Conservation (phyloP, 768 basidiomycete species). For the Suillus ampliporus region DNA sequence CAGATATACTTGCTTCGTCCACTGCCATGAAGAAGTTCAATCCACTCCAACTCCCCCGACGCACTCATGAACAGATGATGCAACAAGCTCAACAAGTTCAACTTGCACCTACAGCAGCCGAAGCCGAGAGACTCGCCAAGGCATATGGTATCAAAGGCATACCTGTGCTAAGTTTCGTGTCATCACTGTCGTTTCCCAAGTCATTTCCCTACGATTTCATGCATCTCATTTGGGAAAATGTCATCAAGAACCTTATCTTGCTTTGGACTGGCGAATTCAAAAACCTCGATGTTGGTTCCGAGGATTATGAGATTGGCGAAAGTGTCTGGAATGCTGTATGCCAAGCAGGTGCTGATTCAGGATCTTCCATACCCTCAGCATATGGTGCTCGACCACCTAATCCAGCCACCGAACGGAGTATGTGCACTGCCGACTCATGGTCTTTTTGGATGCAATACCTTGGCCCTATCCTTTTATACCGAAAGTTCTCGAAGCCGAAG, state of each 20-base stretch:
- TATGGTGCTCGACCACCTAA: conserved; percentile 6
- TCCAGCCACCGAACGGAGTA: conserved; percentile 4
- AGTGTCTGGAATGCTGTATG: conserved; percentile 13
- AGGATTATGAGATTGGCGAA: conserved; percentile 27
- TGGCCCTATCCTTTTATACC: conserved; percentile 34
- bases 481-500: conserved; percentile 32
- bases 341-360: conserved; percentile 13
- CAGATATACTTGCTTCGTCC: conserved; percentile 37
- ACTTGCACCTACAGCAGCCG: not conserved
- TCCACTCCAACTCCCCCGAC: conserved; percentile 23
- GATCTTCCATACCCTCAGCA: conserved; percentile 3
- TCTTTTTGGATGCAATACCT: conserved; percentile 24
- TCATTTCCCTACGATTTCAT: conserved; percentile 56
- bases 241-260: conserved; percentile 43
- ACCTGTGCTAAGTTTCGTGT: conserved; percentile 2
- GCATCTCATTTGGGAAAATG: conserved; percentile 54
- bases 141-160: conserved; percentile 4
- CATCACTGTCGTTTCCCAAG: conserved; percentile 18
- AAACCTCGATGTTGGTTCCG: conserved; percentile 36
- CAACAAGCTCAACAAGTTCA: conserved; percentile 28
- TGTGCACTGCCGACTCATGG: conserved; percentile 24
- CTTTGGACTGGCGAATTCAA: conserved; percentile 50
- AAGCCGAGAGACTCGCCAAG: conserved; percentile 9
- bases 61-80: conserved; percentile 25
- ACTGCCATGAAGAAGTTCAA: conserved; percentile 15